Conservation (phyloP, 2,329 filamentous ascomycete genomes). For the Botryotinia globosa region DNA sequence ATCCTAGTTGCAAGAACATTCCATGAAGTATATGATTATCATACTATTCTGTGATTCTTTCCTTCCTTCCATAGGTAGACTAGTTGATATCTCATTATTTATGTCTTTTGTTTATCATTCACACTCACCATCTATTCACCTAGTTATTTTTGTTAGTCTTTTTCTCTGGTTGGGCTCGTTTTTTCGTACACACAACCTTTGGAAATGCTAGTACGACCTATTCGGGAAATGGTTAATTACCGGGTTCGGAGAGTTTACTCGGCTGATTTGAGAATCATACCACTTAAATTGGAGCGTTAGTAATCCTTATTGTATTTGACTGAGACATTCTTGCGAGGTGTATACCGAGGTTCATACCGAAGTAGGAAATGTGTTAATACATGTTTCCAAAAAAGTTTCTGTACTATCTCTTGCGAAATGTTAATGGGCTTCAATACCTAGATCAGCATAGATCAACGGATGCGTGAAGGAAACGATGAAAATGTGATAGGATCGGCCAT, state of each 20-base stretch:
- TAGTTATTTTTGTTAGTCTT: not conserved
- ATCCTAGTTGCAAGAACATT: not conserved
- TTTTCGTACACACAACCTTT: not conserved
- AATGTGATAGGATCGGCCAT: not conserved
- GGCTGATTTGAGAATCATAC: not conserved
- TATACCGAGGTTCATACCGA: not conserved
- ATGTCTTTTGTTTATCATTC: not conserved
- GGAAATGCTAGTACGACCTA: not conserved
- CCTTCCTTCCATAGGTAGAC: not conserved
- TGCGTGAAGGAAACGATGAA: not conserved
- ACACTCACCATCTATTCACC: not conserved
- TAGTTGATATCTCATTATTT: not conserved
- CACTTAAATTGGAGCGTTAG: conserved; percentile 1
- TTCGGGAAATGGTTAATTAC: not conserved
- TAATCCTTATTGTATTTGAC: not conserved
- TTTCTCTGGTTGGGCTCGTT: not conserved
- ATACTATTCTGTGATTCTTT: not conserved
- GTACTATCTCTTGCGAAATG: not conserved
- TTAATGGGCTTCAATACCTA: not conserved
- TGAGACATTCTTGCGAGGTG: not conserved
- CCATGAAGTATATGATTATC: not conserved
- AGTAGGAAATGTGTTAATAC: not conserved
- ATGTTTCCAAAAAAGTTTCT: not conserved
- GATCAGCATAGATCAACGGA: not conserved
- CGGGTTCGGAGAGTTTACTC: not conserved